Percentiles rank a stretch among this genome's conserved stretches.
Evolutionary conservation across 1,139 yeast genomes (phyloP).

Genomic region (Arxiozyma telluris): DNA sequence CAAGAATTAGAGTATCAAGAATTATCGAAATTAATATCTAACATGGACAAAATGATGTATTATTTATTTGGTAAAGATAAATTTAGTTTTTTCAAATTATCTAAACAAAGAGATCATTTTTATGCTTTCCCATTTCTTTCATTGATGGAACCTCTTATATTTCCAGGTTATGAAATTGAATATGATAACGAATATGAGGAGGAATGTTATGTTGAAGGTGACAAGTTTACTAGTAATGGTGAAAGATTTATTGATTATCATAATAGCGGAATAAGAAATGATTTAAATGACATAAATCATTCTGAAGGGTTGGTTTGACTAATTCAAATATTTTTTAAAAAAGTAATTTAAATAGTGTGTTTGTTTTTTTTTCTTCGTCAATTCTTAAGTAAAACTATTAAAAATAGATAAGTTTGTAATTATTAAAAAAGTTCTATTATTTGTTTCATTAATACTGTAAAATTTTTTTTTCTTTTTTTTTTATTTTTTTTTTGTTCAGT

Average conservation of each 20-base stretch:
- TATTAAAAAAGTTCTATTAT: background rate
- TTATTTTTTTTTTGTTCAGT: background rate
- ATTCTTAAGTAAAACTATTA: background rate
- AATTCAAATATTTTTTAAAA: too few relatives aligned
- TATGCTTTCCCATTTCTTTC: constrained; percentile 10
- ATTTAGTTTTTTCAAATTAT: constrained; percentile 20
- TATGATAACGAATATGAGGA: constrained; percentile 3
- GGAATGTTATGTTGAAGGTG: background rate
- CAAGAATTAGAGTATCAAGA: constrained; percentile 23
- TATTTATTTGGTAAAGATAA: constrained; percentile 23
- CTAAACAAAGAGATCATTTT: constrained; percentile 17
- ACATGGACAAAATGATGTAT: constrained; percentile 18
- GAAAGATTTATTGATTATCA: background rate
- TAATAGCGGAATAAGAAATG: background rate
- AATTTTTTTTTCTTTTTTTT: background rate
- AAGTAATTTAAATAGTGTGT: too few relatives aligned
- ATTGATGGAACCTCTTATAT: constrained; percentile 5
- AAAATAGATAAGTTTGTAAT: background rate
- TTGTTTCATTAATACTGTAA: background rate
- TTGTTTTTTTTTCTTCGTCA: too few relatives aligned
- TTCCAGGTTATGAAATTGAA: constrained; percentile 1
- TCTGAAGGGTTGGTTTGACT: background rate
- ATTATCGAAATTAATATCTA: constrained; percentile 7
- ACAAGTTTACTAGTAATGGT: background rate
- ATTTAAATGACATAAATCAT: too few relatives aligned